A percentile compares a stretch with the other conserved stretches of the same genome.
These are phyloP conservation scores for Aspergillus melleus DNA, from an alignment of 2,329 filamentous ascomycete species.

Conservation along the genomic window DNA sequence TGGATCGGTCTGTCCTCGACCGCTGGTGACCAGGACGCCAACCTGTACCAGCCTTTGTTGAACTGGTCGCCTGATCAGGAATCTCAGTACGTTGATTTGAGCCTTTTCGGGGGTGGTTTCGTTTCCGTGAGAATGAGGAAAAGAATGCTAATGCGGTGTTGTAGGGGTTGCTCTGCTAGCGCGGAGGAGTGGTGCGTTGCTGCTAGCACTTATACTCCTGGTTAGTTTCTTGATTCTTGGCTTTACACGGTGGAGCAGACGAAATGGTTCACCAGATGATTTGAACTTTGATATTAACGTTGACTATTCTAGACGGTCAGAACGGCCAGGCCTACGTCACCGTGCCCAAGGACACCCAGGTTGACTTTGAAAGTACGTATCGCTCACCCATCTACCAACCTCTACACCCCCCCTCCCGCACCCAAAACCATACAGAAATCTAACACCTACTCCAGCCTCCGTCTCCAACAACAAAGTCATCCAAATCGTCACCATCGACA, in stretches of 20 bases:
- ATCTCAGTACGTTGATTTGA: too few species aligned
- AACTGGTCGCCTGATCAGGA: too few species aligned
- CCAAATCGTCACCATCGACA: slow-evolving; percentile 18
- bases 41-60: too few species aligned
- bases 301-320: slow-evolving; percentile 9
- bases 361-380: slow-evolving; percentile 20
- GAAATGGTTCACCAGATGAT: background rate
- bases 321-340: slow-evolving; percentile 18
- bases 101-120: too few species aligned
- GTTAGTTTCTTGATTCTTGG: background rate
- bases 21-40: too few species aligned
- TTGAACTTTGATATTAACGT: background rate
- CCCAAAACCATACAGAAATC: too few species aligned
- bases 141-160: background rate
- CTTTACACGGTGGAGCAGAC: background rate
- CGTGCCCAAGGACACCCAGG: slow-evolving; percentile 10
- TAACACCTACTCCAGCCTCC: background rate
- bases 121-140: too few species aligned
- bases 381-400: background rate
- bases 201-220: slow-evolving; percentile 20
- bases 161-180: slow-evolving; percentile 16
- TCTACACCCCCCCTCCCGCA: too few species aligned
- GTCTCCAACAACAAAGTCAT: slow-evolving; percentile 15
- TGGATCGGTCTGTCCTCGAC: too few species aligned
- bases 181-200: slow-evolving; percentile 20